Percentiles rank a stretch among this genome's conserved stretches.
Conservation (phyloP, 2,329 filamentous ascomycete species). For the Colletotrichum sp. region DNA sequence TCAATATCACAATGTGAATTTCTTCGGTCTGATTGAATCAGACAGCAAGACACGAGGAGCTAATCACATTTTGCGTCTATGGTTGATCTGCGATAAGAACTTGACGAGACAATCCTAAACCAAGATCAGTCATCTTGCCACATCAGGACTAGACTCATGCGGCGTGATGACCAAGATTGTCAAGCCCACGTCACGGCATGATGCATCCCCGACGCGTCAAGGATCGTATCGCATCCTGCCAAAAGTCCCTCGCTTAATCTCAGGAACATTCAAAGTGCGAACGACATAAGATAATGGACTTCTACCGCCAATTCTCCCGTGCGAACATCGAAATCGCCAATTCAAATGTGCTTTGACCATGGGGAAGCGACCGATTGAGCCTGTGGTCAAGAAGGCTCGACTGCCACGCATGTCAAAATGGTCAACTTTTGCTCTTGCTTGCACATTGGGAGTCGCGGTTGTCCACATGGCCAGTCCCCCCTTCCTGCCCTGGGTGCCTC, state of each 20-base stretch:
- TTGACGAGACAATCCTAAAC: neutral
- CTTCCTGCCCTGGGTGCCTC: neutral
- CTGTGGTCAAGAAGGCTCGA: neutral
- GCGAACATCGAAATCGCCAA: neutral
- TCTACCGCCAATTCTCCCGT: neutral
- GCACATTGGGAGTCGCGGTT: neutral
- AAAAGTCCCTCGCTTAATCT: neutral
- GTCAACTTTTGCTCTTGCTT: neutral
- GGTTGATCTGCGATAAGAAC: neutral
- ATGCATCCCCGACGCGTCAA: neutral
- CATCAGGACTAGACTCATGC: neutral
- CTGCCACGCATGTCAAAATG: neutral
- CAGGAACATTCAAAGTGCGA: neutral
- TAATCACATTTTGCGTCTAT: neutral
- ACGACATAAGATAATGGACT: neutral
- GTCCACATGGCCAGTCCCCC: neutral
- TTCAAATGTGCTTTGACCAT: neutral
- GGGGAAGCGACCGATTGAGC: neutral
- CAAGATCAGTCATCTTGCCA: neutral
- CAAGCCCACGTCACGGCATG: neutral
- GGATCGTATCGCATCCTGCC: neutral
- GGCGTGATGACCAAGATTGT: neutral
- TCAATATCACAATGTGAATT: neutral
- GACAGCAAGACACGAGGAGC: neutral
- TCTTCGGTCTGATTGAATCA: neutral